Percentiles rank a stretch among this genome's conserved stretches.
Conservation (phyloP, 2,329 filamentous ascomycete species). For the Alternaria conjuncta region DNA sequence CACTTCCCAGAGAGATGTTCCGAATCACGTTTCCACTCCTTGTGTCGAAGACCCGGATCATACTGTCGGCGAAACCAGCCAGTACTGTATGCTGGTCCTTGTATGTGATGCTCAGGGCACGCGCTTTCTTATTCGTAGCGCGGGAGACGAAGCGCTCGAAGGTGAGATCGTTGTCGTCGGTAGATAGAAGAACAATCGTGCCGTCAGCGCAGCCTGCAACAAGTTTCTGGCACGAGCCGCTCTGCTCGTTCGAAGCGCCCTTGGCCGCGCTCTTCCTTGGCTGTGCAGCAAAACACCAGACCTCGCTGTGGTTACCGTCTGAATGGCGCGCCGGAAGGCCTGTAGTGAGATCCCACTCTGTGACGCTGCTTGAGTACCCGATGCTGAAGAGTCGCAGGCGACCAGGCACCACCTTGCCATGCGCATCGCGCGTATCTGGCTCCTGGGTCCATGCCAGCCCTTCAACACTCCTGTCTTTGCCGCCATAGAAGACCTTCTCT, state of each 20-base stretch:
- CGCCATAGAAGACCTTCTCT: constrained; percentile 83
- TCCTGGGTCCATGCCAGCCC: constrained; percentile 91
- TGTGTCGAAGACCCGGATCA: constrained; percentile 89
- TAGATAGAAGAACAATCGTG: constrained; percentile 84
- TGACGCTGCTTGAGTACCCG: constrained; percentile 88
- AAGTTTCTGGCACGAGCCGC: constrained; percentile 62
- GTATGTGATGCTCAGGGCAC: constrained; percentile 90
- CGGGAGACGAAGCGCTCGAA: constrained; percentile 79
- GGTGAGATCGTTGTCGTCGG: constrained; percentile 80
- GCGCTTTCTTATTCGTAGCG: constrained; percentile 80
- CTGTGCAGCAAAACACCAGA: constrained; percentile 94
- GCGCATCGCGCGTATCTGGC: constrained; percentile 70
- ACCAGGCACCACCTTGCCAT: constrained; percentile 68
- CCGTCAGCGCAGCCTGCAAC: constrained; percentile 92
- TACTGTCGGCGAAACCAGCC: constrained; percentile 94
- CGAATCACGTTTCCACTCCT: constrained; percentile 76
- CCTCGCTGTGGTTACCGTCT: constrained; percentile 91
- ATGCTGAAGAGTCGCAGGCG: constrained; percentile 92
- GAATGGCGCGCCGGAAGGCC: constrained; percentile 80
- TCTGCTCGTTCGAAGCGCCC: constrained; percentile 26
- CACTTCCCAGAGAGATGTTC: constrained; percentile 84
- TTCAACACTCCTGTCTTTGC: constrained; percentile 85
- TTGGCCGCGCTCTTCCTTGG: constrained; percentile 59
- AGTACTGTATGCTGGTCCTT: constrained; percentile 83
- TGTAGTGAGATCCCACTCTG: constrained; percentile 90